Conservation (phyloP, 305 asterid species). For the Fraxinus sp. region DNA sequence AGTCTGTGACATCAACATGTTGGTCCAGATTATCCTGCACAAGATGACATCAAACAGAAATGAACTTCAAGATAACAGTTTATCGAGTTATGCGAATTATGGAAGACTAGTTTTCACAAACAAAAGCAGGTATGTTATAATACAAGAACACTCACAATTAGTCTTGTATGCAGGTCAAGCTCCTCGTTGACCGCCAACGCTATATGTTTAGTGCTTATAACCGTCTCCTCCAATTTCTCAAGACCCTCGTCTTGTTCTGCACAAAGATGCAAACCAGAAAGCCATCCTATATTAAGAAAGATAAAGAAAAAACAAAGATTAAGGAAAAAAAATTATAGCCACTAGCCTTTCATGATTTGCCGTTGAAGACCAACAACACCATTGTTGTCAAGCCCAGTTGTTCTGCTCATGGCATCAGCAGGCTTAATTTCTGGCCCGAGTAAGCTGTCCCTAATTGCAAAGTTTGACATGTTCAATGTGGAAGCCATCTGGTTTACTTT, state of each 20-base stretch:
- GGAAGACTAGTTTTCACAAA: neutral
- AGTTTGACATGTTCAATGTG: neutral
- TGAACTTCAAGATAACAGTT: neutral
- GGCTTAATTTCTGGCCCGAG: neutral
- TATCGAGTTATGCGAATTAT: neutral
- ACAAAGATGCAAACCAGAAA: neutral
- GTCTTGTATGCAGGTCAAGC: neutral
- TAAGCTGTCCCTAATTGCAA: neutral
- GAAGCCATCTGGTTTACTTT: neutral
- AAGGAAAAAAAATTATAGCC: neutral
- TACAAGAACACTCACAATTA: neutral
- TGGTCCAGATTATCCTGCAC: slow-evolving; percentile 29
- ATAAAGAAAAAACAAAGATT: neutral
- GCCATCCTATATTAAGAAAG: neutral
- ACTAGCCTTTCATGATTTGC: neutral
- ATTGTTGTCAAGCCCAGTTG: neutral
- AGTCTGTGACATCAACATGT: slow-evolving; percentile 28
- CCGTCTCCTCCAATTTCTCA: neutral
- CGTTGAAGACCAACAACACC: neutral
- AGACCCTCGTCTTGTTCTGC: neutral
- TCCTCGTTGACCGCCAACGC: neutral
- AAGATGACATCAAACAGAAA: neutral
- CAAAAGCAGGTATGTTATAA: neutral
- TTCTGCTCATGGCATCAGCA: neutral
- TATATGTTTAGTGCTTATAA: neutral